phyloP scores from a whole-genome alignment of 1,284 basidiomycete genomes.

The Fomitopsis schrenkii region DNA sequence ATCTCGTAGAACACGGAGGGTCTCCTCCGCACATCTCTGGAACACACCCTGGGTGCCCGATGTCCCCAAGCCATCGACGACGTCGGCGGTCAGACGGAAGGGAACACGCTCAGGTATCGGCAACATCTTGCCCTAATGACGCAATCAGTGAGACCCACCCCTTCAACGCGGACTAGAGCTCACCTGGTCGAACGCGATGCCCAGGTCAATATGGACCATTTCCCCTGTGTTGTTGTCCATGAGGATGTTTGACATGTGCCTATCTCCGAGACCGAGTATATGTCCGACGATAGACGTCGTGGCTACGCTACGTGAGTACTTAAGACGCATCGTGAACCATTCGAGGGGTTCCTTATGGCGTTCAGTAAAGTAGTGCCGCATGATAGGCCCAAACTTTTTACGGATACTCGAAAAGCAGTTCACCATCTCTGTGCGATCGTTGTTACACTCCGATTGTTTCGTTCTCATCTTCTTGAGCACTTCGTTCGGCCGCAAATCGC shows the following conservation, averaged over 20 bases:
- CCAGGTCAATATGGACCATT: constrained; percentile 93
- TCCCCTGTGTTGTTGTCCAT: constrained; percentile 85
- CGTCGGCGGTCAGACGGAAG: constrained; percentile 91
- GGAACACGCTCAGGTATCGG: constrained; percentile 87
- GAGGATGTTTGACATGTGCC: constrained; percentile 91
- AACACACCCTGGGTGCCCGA: constrained; percentile 93
- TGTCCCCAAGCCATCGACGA: constrained; percentile 92
- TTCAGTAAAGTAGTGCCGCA: constrained; percentile 94
- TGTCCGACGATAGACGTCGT: constrained; percentile 95
- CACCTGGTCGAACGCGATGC: constrained; percentile 95
- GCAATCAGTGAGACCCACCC: neutral
- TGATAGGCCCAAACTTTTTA: constrained; percentile 73
- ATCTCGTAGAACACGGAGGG: constrained; percentile 83
- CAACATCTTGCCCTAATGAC: constrained; percentile 72
- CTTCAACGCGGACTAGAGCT: constrained; percentile 15
- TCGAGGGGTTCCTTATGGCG: constrained; percentile 81
- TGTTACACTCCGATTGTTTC: constrained; percentile 22
- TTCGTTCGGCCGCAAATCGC: constrained; percentile 25
- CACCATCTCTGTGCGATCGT: constrained; percentile 34
- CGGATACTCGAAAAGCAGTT: constrained; percentile 51
- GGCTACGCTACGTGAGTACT: constrained; percentile 89
- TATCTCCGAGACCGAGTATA: constrained; percentile 89
- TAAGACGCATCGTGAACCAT: constrained; percentile 93
- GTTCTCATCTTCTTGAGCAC: constrained; percentile 18
- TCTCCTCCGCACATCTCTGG: constrained; percentile 93